Evolutionary conservation across 108 stramenopile species (phyloP).

Genomic region (Cyclotella distinguenda): DNA sequence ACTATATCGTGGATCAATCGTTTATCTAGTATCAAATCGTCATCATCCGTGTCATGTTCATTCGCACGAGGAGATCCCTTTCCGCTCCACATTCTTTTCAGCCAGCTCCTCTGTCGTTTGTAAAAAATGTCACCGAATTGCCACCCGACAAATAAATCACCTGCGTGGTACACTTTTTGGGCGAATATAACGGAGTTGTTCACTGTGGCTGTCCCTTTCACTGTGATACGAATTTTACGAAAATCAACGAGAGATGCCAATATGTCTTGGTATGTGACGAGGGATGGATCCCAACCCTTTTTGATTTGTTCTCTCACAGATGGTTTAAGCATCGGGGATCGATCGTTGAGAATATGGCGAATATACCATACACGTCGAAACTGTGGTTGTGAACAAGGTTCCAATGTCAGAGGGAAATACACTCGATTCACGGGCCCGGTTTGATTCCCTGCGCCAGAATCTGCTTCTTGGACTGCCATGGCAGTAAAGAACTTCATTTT

Average conservation of each 20-base stretch:
- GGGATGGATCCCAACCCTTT: slow-evolving; percentile 21
- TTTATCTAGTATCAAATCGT: slow-evolving; percentile 21
- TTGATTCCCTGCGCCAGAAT: slow-evolving; percentile 5
- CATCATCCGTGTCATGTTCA: slow-evolving; percentile 4
- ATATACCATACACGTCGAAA: slow-evolving; percentile 19
- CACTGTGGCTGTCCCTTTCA: slow-evolving; percentile 23
- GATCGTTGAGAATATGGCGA: slow-evolving; percentile 14
- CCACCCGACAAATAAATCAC: slow-evolving; percentile 33
- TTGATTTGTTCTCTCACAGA: slow-evolving; percentile 13
- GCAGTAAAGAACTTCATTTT: not conserved
- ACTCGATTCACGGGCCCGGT: slow-evolving; percentile 12
- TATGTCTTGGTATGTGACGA: slow-evolving; percentile 17
- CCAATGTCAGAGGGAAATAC: slow-evolving; percentile 24
- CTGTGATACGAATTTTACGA: slow-evolving; percentile 16
- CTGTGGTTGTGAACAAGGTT: slow-evolving; percentile 18
- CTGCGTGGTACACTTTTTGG: slow-evolving; percentile 23
- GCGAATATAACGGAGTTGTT: slow-evolving; percentile 18
- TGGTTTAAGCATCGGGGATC: slow-evolving; percentile 14
- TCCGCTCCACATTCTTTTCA: not conserved
- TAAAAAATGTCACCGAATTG: slow-evolving; percentile 31
- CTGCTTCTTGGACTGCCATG: slow-evolving; percentile 5
- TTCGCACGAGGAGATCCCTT: not conserved
- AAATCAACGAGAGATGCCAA: slow-evolving; percentile 20
- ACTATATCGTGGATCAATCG: slow-evolving; percentile 32
- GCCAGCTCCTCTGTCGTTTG: not conserved